A percentile compares a stretch with the other conserved stretches of the same genome.
These are phyloP conservation scores for Didymella arachidicola DNA, from an alignment of 2,329 filamentous ascomycete species.

Conservation along the genomic window DNA sequence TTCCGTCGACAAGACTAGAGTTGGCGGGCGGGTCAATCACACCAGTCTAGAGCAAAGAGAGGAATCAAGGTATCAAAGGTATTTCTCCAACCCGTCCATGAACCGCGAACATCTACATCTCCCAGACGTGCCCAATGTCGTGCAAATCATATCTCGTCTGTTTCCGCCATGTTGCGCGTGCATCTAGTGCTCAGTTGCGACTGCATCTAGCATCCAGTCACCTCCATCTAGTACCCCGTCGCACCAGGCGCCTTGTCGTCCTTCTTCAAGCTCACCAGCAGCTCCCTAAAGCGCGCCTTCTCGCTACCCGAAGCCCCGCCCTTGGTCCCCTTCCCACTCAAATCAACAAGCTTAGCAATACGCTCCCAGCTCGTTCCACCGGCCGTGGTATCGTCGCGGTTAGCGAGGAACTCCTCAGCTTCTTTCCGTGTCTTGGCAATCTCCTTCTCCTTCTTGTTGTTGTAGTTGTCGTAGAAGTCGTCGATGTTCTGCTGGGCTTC, in stretches of 20 bases:
- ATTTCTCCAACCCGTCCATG: conserved; percentile 31
- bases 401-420: conserved; percentile 89
- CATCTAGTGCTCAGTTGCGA: conserved; percentile 24
- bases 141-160: conserved; percentile 22
- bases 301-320: conserved; percentile 89
- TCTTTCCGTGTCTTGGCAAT: conserved; percentile 88
- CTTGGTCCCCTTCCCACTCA: conserved; percentile 89
- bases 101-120: conserved; percentile 31
- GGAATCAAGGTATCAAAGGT: conserved; percentile 31
- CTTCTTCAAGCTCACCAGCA: conserved; percentile 86
- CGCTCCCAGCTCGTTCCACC: conserved; percentile 98
- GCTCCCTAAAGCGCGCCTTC: conserved; percentile 94
- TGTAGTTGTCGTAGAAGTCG: conserved; percentile 99
- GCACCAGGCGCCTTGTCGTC: conserved; percentile 83
- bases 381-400: conserved; percentile 88
- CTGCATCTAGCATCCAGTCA: too few relatives aligned
- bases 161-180: background rate
- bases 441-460: conserved; percentile 94
- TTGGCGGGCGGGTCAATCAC: too few relatives aligned
- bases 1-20: too few relatives aligned
- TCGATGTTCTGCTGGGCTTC: conserved; percentile 95
- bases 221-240: conserved; percentile 50
- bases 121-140: conserved; percentile 24
- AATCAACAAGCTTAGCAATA: conserved; percentile 95
- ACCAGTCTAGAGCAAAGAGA: too few relatives aligned